These are phyloP conservation scores for Rhizophagus clarus DNA, from an alignment of 192 early-diverging fungal species.

Conservation along the genomic window DNA sequence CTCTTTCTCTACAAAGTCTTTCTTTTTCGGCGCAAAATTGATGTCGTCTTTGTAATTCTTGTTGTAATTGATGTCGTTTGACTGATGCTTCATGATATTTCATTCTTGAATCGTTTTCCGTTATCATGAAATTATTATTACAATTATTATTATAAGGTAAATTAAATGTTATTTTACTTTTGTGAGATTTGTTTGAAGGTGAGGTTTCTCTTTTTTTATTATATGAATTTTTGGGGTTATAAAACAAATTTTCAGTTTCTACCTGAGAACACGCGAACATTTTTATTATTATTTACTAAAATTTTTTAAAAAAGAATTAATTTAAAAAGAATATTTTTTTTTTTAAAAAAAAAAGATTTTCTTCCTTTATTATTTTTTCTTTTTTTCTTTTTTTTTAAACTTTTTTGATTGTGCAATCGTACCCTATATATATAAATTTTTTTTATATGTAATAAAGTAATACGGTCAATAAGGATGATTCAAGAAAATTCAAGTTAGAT, in stretches of 20 bases:
- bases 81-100: background rate
- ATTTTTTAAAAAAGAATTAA: too few relatives aligned
- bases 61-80: background rate
- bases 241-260: background rate
- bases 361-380: too few relatives aligned
- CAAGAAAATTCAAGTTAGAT: too few relatives aligned
- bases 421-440: too few relatives aligned
- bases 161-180: background rate
- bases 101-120: background rate
- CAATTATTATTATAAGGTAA: background rate
- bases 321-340: too few relatives aligned
- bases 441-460: too few relatives aligned
- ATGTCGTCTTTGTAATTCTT: background rate
- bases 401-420: too few relatives aligned
- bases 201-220: background rate
- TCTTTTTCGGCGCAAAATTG: background rate
- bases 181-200: background rate
- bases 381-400: too few relatives aligned
- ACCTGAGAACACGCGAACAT: background rate
- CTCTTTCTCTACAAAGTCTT: background rate
- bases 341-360: too few relatives aligned
- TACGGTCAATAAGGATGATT: too few relatives aligned
- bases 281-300: too few relatives aligned
- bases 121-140: background rate
- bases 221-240: background rate